Base-by-base conservation (phyloP, 768 basidiomycete species). In the Clavaria fumosa region DNA sequence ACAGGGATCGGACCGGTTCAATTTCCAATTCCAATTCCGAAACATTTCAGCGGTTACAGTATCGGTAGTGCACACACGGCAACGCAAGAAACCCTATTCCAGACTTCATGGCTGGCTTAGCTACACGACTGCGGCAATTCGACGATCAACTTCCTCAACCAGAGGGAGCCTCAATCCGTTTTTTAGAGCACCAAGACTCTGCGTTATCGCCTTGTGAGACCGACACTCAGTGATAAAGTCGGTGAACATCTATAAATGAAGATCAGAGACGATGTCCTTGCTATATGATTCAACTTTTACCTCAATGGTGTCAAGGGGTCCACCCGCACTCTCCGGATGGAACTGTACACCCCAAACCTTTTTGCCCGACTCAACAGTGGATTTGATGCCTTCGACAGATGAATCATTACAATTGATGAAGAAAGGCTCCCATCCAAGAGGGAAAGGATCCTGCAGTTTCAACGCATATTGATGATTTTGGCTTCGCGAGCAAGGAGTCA, bases 361-460 rank as follows among this genome's bases (percentile, higher is more conserved):
- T 63, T 79, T 88, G 38, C 89, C 89, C 17, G 88, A 90, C 7
- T 78, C 81, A 0, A 63, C 52, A 2, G 95, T 95, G 12, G 89
- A 91, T 61, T 90, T 96, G 69, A 97, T 95, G 26, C 95, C 95
- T 55, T 97, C 95, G 11, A 97, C 90, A 1, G 89, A 95, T 11
- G 93, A 96, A 60, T 97, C 93, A 52, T 96, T 97, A 62, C 89
- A 95, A 61, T 96, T 99, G 65, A 97, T 93, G 67, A 99, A 99
- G 72, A 93, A 97, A 0, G 93, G 93, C 48, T 93, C 89, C 90
- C 89, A 99, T 12, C 90, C 95, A 41, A 69, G 63, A 19, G 95
- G 95, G 83, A 96, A 95, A 3, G 89, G 83, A 52, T 97, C 93
- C 43, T 80, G 78, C 37, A 97, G 62, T 53, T 76, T 80, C 41